A percentile compares a stretch with the other conserved stretches of the same genome.
Conservation (phyloP, 1,284 basidiomycete species). For the Laetiporus sulphureus region DNA sequence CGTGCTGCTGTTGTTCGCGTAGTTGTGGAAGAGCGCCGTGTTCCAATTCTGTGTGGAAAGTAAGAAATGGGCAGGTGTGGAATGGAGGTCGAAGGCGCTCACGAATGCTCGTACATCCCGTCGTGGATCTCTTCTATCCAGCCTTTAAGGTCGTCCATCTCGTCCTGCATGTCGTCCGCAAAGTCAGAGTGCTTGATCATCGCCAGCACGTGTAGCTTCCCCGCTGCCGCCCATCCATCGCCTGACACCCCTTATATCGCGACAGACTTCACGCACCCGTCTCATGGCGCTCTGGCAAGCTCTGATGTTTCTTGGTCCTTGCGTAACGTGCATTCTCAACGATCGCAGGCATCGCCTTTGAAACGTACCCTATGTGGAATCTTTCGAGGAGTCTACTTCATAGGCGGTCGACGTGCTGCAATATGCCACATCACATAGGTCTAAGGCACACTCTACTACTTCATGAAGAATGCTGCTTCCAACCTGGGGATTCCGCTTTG, state of each 20-base stretch:
- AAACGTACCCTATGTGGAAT: no score
- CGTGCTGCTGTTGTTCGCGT: constrained; percentile 51
- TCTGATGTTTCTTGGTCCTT: no score
- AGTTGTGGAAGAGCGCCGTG: constrained; percentile 42
- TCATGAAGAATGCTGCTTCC: no score
- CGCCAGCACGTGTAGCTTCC: constrained; percentile 77
- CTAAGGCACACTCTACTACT: no score
- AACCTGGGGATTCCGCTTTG: no score
- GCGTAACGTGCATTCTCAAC: no score
- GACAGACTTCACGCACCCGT: constrained; percentile 39
- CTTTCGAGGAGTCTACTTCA: no score
- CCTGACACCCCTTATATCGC: constrained; percentile 40
- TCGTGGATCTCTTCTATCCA: constrained; percentile 73
- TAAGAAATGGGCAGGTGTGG: neutral
- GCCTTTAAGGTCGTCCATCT: constrained; percentile 52
- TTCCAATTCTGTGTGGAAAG: neutral
- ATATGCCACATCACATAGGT: no score
- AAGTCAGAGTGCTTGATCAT: constrained; percentile 65
- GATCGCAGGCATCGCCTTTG: no score
- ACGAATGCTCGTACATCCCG: constrained; percentile 60
- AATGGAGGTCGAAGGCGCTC: constrained; percentile 15
- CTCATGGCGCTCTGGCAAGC: constrained; percentile 45
- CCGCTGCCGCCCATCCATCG: constrained; percentile 82
- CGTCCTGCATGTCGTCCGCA: constrained; percentile 37
- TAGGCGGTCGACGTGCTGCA: no score